Evolutionary conservation across 2,329 filamentous ascomycete species (phyloP).

Genomic region (Aspergillus sp.): DNA sequence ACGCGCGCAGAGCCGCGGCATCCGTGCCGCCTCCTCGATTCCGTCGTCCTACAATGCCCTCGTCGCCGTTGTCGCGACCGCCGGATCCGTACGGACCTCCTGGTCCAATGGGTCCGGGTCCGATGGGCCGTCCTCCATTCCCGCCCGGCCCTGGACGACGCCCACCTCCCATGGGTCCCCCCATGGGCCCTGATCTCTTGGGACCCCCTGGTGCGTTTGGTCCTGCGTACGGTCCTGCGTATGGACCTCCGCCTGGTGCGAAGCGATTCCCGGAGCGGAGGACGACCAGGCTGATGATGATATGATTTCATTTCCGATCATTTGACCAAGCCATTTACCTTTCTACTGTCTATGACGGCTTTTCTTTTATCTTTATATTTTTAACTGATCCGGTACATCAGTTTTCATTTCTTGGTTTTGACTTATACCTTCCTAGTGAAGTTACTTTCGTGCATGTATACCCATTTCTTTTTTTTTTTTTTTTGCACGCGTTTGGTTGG

Average conservation of each 20-base stretch:
- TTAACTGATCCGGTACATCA: background rate
- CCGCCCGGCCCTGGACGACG: background rate
- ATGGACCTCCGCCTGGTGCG: conserved; percentile 19
- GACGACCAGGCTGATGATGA: conserved; percentile 45
- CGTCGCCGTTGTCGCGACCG: conserved; percentile 26
- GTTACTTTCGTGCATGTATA: background rate
- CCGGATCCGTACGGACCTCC: conserved; percentile 5
- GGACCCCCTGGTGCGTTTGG: conserved; percentile 18
- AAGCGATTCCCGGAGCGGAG: conserved; percentile 43
- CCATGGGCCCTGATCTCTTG: conserved; percentile 5
- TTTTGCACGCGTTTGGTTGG: background rate
- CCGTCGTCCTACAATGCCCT: conserved; percentile 27
- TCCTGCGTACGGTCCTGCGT: conserved; percentile 17
- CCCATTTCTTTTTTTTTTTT: background rate
- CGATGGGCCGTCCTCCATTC: background rate
- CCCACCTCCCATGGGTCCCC: conserved; percentile 5
- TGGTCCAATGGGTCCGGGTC: conserved; percentile 12
- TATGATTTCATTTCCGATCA: conserved; percentile 22
- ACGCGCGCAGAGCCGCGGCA: conserved; percentile 59
- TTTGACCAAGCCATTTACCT: background rate
- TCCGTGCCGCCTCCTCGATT: conserved; percentile 30
- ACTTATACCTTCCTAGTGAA: background rate
- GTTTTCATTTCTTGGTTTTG: background rate
- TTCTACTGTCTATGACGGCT: background rate
- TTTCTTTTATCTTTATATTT: background rate